Evolutionary conservation across 1,284 basidiomycete genomes (phyloP), one percentile per base, ranked within the genome.

Genomic region (Xanthoconium separans): DNA sequence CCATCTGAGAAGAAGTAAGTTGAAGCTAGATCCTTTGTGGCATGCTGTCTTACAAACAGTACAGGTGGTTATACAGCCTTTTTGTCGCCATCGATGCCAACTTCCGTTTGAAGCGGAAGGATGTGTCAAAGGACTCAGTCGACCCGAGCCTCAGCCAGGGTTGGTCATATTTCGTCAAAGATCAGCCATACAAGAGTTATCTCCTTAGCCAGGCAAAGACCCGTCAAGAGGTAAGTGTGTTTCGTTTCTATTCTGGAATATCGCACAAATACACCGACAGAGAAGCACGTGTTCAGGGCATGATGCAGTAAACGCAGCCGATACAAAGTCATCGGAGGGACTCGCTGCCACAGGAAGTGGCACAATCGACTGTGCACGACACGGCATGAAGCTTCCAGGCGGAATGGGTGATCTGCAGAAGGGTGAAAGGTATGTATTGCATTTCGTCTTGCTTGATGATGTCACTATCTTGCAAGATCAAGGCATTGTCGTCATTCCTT

Each of bases 41-140:
- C 12, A 10, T 12, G 33, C 7, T 16, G 6, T 5, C 13, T 16
- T 13, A 11, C 31, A 12, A 11, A 33, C 12, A 11, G 9, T 13
- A 33, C 12, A 45, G 44, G 2, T 51, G 50, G 50, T 8, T 45
- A 5, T 39, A 44, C 20, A 16, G n/a, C 0, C 34, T 54, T 4
- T 54, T 50, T 9, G 6, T 47, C 5, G 46, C 46, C 9, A 47
- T 47, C 11, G 27, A 47, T 30, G 46, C 46, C 10, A 29, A 65
- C 50, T 73, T 73, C 49, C 55, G 65, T 0, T 53, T 73, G 12
- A 71, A 70, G 45, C 57, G 56, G 1, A 56, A 57, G 12, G 47
- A 49, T 0, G 56, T 65, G 4, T 64, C 64, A 0, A 58, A 44
- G 11, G 55, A 63, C 16, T 27, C 31, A 2, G 44, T 46, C 7